Base-by-base conservation (phyloP, 768 basidiomycete species). In the Lyophyllum semitale region DNA sequence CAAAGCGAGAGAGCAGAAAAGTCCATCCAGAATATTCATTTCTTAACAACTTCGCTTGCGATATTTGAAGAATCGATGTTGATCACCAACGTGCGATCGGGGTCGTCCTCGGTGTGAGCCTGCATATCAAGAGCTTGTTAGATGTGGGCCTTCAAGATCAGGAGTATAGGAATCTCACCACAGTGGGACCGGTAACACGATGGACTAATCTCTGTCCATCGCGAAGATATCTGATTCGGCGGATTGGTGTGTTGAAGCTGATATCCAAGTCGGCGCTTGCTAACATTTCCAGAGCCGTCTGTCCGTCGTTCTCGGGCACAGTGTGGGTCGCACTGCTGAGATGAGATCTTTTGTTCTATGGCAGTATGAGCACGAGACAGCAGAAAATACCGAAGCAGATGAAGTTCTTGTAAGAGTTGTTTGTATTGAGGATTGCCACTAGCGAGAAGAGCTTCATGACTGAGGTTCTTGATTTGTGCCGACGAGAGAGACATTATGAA, bases 381-480 rank as follows among this genome's bases (percentile, higher is more conserved):
- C 9, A 42, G 20, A 43, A n/a, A 23, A 37, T 54, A 54, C 45
- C 18, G 18, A 26, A 41, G n/a, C 8, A 17, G 1, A 7, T 48
- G 35, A 12, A 54, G 37, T 40, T 54, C 25, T 0, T 43, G n/a
- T 4, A 53, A 11, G 15, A 38, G 12, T 13, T 43, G 23, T 11
- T 51, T 27, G 22, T 51, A 51, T 7, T 17, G 17, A 12, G 20
- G 2, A 26, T 53, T 53, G 9, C 35, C n/a, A 11, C 35, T 47
- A 1, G 20, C 38, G 7, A 50, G 12, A 49, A 65, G 50, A 62
- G 64, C 22, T 58, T 43, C 29, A 58, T 62, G 9, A 51, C 50
- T 26, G 54, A 54, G 45, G 48, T 59, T 37, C 54, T 35, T 1
- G 54, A 37, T 22, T 50, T 59, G 4, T 48, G 26, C 11, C 51